These are phyloP conservation scores for Aegilops longissima DNA, from an alignment of 176 grass and related monocot genomes.

Conservation along the genomic window DNA sequence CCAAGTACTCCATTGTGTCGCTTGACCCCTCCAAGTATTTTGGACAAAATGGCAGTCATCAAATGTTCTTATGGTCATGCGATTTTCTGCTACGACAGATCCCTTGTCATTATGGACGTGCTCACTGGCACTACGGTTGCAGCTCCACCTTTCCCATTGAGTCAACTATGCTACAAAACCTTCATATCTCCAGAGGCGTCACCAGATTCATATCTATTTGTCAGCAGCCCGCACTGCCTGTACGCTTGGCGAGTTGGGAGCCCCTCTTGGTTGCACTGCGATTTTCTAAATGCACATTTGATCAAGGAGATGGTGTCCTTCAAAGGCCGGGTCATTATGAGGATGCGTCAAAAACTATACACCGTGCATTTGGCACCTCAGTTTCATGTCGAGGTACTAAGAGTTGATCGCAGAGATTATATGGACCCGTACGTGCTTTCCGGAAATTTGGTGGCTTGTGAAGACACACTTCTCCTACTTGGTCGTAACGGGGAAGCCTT, in stretches of 20 bases:
- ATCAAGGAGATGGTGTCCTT: neutral
- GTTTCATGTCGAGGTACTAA: neutral
- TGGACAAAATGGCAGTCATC: neutral
- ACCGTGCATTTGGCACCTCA: neutral
- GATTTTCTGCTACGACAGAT: neutral
- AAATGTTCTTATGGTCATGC: slow-evolving; percentile 15
- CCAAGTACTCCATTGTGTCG: neutral
- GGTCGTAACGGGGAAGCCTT: neutral
- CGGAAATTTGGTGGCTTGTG: neutral
- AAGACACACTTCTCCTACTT: neutral
- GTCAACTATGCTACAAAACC: neutral
- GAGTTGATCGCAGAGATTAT: neutral
- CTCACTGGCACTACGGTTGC: neutral
- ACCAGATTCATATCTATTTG: neutral
- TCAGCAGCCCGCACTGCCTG: neutral
- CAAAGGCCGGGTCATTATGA: neutral
- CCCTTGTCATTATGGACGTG: neutral
- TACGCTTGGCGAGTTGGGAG: neutral
- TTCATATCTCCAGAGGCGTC: neutral
- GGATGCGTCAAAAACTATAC: neutral
- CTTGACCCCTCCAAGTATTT: neutral
- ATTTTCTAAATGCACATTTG: neutral
- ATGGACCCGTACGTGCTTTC: neutral
- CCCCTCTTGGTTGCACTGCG: neutral
- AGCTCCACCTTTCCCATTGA: neutral